Conservation (phyloP, 768 basidiomycete species). For the Amanita thiersii region DNA sequence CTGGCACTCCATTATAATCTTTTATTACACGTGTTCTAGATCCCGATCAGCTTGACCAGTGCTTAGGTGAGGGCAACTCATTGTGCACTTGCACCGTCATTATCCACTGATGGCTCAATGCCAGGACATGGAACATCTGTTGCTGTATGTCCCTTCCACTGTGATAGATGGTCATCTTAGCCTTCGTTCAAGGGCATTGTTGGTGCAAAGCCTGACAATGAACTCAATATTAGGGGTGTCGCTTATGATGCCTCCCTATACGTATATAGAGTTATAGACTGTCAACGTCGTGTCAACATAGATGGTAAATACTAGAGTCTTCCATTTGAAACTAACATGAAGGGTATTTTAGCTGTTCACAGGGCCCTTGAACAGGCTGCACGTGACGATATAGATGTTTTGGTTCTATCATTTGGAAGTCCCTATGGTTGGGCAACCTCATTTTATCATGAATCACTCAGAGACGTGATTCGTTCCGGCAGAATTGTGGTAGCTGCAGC, state of each 20-base stretch:
- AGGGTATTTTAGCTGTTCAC: conserved; percentile 21
- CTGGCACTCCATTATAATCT: no score
- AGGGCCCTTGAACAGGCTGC: conserved; percentile 27
- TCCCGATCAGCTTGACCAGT: conserved; percentile 27
- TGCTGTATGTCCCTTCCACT: conserved; percentile 1
- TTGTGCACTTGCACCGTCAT: neutral
- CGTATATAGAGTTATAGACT: conserved; percentile 39
- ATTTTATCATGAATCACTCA: conserved; percentile 29
- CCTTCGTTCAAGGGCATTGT: conserved; percentile 33
- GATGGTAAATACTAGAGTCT: conserved; percentile 20
- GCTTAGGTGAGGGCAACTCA: neutral
- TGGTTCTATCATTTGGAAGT: conserved; percentile 45
- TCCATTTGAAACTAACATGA: neutral
- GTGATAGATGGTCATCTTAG: conserved; percentile 11
- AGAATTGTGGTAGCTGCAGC: conserved; percentile 42
- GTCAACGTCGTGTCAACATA: conserved; percentile 27
- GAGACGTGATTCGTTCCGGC: no score
- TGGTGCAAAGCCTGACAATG: conserved; percentile 33
- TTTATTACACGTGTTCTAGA: no score
- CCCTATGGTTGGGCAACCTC: conserved; percentile 41
- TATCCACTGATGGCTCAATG: neutral
- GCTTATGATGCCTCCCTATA: conserved; percentile 35
- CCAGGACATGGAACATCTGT: neutral
- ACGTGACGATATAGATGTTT: conserved; percentile 37
- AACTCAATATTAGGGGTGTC: conserved; percentile 41